Evolutionary conservation across 345 rosid genomes (phyloP).

Genomic region (Boechera retrofracta): DNA sequence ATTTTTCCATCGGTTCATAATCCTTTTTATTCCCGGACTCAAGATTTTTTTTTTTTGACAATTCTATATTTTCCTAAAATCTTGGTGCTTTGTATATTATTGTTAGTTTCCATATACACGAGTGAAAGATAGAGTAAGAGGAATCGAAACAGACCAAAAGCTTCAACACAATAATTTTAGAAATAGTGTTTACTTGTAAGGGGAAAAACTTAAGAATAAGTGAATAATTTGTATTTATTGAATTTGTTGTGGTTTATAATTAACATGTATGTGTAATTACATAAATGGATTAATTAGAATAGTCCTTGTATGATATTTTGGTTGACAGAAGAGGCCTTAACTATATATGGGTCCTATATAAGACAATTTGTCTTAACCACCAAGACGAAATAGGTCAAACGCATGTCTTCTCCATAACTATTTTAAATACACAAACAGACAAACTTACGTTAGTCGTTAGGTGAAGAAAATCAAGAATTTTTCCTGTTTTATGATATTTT

Average conservation of each 20-base stretch:
- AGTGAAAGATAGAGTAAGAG: neutral
- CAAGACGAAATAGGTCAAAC: conserved; percentile 22
- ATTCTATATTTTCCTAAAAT: neutral
- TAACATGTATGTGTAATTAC: too few relatives aligned
- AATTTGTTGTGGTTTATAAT: neutral
- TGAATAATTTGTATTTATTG: neutral
- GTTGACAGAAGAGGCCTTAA: conserved; percentile 32
- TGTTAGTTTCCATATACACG: neutral
- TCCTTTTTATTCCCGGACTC: neutral
- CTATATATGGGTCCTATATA: conserved; percentile 10
- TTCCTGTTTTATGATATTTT: neutral
- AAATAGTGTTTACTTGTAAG: neutral
- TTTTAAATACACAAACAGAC: neutral
- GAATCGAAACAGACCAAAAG: too few relatives aligned
- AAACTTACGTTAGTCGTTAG: conserved; percentile 8
- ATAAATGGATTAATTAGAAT: neutral
- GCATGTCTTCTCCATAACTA: conserved; percentile 34
- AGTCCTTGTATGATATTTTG: neutral
- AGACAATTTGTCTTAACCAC: neutral
- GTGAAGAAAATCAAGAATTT: conserved; percentile 4
- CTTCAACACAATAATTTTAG: too few relatives aligned
- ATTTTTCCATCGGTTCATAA: too few relatives aligned
- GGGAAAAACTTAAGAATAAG: neutral
- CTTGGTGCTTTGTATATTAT: neutral
- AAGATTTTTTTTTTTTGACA: neutral